Percentiles rank a stretch among this genome's conserved stretches.
Evolutionary conservation across 2,329 filamentous ascomycete genomes (phyloP).

Genomic region (Chaetomium sp.): DNA sequence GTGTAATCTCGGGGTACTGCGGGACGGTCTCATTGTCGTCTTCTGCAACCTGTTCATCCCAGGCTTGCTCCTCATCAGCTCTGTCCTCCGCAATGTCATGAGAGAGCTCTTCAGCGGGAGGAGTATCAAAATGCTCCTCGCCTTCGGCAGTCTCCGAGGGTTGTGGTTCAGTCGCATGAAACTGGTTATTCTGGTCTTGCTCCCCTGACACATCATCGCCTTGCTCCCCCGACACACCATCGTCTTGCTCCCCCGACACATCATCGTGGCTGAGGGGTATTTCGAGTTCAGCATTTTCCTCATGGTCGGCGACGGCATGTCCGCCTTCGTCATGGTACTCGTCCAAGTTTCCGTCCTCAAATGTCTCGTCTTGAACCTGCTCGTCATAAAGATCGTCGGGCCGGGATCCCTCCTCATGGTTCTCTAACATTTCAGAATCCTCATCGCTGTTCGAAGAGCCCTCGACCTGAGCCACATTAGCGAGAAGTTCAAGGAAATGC

Average conservation of each 20-base stretch:
- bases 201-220: slow-evolving; percentile 8
- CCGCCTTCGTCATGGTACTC: slow-evolving; percentile 16
- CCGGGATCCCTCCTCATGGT: slow-evolving; percentile 15
- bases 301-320: not conserved
- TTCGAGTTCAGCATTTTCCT: slow-evolving; percentile 7
- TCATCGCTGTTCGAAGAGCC: slow-evolving; percentile 21
- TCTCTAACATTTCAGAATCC: slow-evolving; percentile 24
- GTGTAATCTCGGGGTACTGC: not conserved
- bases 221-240: slow-evolving; percentile 5
- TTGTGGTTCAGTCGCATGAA: not conserved
- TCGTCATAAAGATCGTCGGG: slow-evolving; percentile 16
- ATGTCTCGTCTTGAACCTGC: slow-evolving; percentile 15
- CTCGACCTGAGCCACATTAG: slow-evolving; percentile 25
- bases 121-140: slow-evolving; percentile 10
- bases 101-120: slow-evolving; percentile 2
- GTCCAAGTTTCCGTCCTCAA: slow-evolving; percentile 23
- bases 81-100: slow-evolving; percentile 11
- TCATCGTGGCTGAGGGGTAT: slow-evolving; percentile 7
- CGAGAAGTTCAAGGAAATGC: slow-evolving; percentile 33
- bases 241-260: slow-evolving; percentile 7
- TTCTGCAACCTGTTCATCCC: slow-evolving; percentile 16
- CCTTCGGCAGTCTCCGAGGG: not conserved
- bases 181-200: slow-evolving; percentile 3
- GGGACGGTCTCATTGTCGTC: not conserved
- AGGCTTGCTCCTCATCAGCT: slow-evolving; percentile 13